These are phyloP conservation scores for Fagopyrum esculentum DNA, from an alignment of 148 eudicot species.

Conservation along the genomic window DNA sequence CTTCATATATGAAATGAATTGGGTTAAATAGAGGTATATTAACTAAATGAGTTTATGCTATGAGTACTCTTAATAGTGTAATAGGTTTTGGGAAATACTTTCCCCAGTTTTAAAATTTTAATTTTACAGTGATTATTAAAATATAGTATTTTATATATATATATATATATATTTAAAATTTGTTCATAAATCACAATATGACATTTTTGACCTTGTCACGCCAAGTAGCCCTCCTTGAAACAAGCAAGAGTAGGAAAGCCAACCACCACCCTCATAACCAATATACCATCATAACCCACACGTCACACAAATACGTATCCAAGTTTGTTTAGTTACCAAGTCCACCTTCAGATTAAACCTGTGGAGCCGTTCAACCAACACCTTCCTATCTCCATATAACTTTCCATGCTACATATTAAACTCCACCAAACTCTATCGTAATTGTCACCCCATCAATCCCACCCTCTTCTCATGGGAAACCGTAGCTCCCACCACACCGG, in stretches of 20 bases:
- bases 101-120: too few relatives aligned
- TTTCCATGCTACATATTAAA: neutral
- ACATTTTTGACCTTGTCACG: slow-evolving; percentile 4
- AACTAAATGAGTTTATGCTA: too few relatives aligned
- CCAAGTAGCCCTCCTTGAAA: neutral
- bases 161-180: too few relatives aligned
- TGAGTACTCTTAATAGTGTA: too few relatives aligned
- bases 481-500: slow-evolving; percentile 6
- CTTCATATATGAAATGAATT: too few relatives aligned
- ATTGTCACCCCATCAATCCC: neutral
- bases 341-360: neutral
- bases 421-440: neutral
- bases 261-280: neutral
- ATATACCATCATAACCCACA: neutral
- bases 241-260: neutral
- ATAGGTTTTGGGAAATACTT: too few relatives aligned
- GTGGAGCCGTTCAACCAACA: slow-evolving; percentile 15
- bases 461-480: slow-evolving; percentile 3
- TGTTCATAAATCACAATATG: neutral
- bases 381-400: neutral
- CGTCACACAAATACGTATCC: neutral
- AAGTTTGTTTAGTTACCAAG: slow-evolving; percentile 4
- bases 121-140: neutral
- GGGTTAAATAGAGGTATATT: too few relatives aligned
- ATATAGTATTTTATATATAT: too few relatives aligned